These are phyloP conservation scores for Xerocomus amazonicus DNA, from an alignment of 1,284 basidiomycete species.

Conservation along the genomic window DNA sequence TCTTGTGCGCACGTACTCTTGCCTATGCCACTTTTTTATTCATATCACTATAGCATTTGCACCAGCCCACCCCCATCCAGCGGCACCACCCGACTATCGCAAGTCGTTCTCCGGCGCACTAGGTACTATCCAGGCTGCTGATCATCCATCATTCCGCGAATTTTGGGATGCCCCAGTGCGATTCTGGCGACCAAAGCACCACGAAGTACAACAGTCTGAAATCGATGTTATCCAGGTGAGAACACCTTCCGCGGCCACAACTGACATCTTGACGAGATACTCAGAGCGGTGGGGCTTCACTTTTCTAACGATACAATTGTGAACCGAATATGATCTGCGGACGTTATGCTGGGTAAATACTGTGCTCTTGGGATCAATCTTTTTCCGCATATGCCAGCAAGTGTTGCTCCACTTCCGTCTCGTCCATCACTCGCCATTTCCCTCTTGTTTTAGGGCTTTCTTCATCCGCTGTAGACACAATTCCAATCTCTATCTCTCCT, in stretches of 20 bases:
- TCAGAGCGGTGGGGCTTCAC: slow-evolving; percentile 73
- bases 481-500: slow-evolving; percentile 84
- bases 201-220: slow-evolving; percentile 61
- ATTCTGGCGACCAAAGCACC: slow-evolving; percentile 60
- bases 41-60: slow-evolving; percentile 45
- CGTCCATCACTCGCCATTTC: slow-evolving; percentile 79
- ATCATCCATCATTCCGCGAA: slow-evolving; percentile 47
- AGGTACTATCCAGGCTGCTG: slow-evolving; percentile 14
- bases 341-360: slow-evolving; percentile 5
- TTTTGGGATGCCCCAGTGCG: slow-evolving; percentile 79
- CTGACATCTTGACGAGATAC: slow-evolving; percentile 9
- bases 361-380: slow-evolving; percentile 49
- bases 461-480: slow-evolving; percentile 70
- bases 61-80: slow-evolving; percentile 69
- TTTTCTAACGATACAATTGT: slow-evolving; percentile 34
- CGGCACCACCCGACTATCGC: slow-evolving; percentile 68
- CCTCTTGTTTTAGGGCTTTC: slow-evolving; percentile 67
- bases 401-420: slow-evolving; percentile 82
- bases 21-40: slow-evolving; percentile 3
- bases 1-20: slow-evolving; percentile 40
- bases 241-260: neutral
- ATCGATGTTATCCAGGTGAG: slow-evolving; percentile 75
- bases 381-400: slow-evolving; percentile 91
- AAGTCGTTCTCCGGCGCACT: slow-evolving; percentile 59
- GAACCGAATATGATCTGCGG: neutral